Conservation (phyloP, 1,284 basidiomycete species). For the Trametes polyzona region DNA sequence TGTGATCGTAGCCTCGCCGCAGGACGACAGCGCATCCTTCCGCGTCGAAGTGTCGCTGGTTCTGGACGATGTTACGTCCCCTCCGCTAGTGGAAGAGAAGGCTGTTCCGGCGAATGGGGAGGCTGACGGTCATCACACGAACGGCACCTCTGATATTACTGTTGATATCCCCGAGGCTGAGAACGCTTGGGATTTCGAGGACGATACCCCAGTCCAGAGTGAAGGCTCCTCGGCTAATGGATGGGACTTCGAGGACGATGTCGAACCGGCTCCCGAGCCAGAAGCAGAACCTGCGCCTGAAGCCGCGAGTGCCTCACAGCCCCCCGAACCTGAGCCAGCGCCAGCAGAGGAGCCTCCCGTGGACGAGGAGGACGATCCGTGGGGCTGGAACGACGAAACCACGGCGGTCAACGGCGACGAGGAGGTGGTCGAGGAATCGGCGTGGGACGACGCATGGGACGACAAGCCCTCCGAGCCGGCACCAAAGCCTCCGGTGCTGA, state of each 20-base stretch:
- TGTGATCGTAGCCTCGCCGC: slow-evolving; percentile 45
- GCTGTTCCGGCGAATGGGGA: slow-evolving; percentile 15
- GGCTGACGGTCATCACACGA: slow-evolving; percentile 30
- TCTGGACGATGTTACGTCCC: slow-evolving; percentile 11
- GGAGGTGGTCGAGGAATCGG: slow-evolving; percentile 36
- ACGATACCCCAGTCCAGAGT: slow-evolving; percentile 23
- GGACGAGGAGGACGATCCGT: slow-evolving; percentile 51
- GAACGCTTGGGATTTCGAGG: slow-evolving; percentile 42
- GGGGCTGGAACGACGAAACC: slow-evolving; percentile 68
- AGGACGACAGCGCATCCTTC: slow-evolving; percentile 37
- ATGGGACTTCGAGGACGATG: slow-evolving; percentile 65
- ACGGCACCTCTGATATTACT: slow-evolving; percentile 28
- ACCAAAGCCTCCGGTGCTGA: slow-evolving; percentile 35
- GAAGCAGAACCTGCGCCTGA: slow-evolving; percentile 30
- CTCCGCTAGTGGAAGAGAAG: slow-evolving; percentile 28
- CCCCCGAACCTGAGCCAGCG: slow-evolving; percentile 27
- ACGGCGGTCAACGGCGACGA: slow-evolving; percentile 30
- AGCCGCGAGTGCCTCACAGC: not conserved
- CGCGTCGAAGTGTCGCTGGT: slow-evolving; percentile 38
- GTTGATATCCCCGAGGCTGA: slow-evolving; percentile 33
- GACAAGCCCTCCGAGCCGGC: slow-evolving; percentile 39
- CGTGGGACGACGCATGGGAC: slow-evolving; percentile 69
- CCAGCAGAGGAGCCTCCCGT: slow-evolving; percentile 27
- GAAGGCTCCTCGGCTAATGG: slow-evolving; percentile 29
- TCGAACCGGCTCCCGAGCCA: slow-evolving; percentile 27